These are phyloP conservation scores for Silene vulgaris DNA, from an alignment of 179 eudicot species.

Conservation along the genomic window DNA sequence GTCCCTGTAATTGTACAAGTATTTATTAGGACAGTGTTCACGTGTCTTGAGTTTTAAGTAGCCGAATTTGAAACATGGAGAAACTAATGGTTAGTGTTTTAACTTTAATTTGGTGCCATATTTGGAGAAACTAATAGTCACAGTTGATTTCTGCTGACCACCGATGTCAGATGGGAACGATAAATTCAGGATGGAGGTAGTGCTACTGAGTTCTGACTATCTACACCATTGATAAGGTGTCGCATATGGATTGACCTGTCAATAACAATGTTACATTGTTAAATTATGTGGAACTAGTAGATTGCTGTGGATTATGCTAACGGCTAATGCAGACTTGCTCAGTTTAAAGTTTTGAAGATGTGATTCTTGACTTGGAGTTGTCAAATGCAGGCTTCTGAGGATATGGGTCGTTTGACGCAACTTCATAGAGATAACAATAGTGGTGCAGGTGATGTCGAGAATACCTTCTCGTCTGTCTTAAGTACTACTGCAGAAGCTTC, in stretches of 20 bases:
- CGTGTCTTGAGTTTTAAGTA: background rate
- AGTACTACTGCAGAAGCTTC: slow-evolving; percentile 28
- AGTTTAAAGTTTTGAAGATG: slow-evolving; percentile 3
- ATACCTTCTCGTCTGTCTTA: slow-evolving; percentile 31
- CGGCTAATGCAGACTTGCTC: background rate
- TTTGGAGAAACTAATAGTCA: background rate
- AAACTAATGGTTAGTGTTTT: background rate
- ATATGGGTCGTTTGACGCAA: slow-evolving; percentile 25
- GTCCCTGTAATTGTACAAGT: background rate
- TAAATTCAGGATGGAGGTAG: too few relatives aligned
- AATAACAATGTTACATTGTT: background rate
- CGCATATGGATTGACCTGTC: background rate
- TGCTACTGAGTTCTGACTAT: background rate
- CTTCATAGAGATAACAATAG: slow-evolving; percentile 23
- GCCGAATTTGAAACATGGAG: background rate
- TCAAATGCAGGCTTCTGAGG: slow-evolving; percentile 32
- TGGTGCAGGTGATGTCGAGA: slow-evolving; percentile 29
- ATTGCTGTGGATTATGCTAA: background rate
- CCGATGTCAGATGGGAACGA: too few relatives aligned
- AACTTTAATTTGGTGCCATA: background rate
- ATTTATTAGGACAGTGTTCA: background rate
- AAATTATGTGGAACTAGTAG: background rate
- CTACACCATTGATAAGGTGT: background rate
- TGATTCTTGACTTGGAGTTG: slow-evolving; percentile 8
- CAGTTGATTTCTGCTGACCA: background rate